phyloP scores from a whole-genome alignment of 768 basidiomycete genomes.

The Clitopilus passeckerianus region DNA sequence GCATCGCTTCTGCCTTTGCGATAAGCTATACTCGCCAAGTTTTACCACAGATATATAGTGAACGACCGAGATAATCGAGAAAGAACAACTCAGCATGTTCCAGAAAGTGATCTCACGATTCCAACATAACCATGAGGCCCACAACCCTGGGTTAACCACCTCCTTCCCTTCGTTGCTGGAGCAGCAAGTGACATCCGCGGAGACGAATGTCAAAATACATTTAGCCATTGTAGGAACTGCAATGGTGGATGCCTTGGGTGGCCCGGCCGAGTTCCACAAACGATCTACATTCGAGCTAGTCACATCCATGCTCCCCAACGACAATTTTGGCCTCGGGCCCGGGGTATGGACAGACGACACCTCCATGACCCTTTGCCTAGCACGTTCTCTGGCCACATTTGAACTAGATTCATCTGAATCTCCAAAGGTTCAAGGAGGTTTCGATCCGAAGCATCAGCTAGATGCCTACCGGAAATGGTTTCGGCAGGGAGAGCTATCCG shows the following conservation, averaged over 20 bases:
- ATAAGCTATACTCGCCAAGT: neutral
- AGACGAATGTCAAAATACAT: constrained; percentile 31
- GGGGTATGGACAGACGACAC: constrained; percentile 49
- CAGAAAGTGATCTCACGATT: neutral
- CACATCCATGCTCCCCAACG: constrained; percentile 30
- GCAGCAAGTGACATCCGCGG: constrained; percentile 22
- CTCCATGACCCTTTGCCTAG: constrained; percentile 41
- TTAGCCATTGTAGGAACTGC: constrained; percentile 33
- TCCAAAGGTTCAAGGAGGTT: constrained; percentile 5
- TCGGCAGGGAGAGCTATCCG: constrained; percentile 9
- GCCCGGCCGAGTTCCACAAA: constrained; percentile 33
- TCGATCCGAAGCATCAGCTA: constrained; percentile 14
- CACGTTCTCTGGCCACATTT: constrained; percentile 30
- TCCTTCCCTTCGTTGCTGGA: constrained; percentile 12
- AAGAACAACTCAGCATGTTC: neutral
- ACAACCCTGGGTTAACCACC: constrained; percentile 1
- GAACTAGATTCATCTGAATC: constrained; percentile 1
- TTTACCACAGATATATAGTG: neutral
- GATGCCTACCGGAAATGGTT: constrained; percentile 11
- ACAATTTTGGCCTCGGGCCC: constrained; percentile 26
- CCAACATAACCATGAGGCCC: neutral
- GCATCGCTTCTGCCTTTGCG: no score
- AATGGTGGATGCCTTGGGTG: constrained; percentile 41
- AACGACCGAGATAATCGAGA: neutral
- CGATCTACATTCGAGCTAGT: constrained; percentile 33